Evolutionary conservation across 139 green algal species (phyloP), one percentile per base, ranked within the genome.

Genomic region (Diplosphaera chodatii): DNA sequence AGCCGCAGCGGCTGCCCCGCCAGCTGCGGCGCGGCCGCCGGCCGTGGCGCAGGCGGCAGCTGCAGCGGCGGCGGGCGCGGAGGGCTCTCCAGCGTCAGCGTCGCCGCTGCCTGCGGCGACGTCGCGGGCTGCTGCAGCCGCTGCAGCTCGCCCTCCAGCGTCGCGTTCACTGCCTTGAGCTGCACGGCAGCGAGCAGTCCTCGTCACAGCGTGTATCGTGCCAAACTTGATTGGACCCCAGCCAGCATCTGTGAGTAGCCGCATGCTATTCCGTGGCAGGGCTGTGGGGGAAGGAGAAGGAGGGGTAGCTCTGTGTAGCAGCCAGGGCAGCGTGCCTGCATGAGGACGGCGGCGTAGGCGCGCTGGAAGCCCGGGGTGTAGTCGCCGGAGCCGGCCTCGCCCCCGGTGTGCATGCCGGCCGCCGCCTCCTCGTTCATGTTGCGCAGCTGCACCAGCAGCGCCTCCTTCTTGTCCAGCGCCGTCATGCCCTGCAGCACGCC

Each of bases 401-500:
- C 70, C 29, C 82, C 82, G 22, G 75, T 67, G 77, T 89, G 83
- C 29, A 77, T 56, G 18, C 78, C 82, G 0, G 71, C 72, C 29
- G 67, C 80, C 18, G 83, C 87, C 76, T 88, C 78, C 23, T 84
- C 79, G 66, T 93, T 92, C 74, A 93, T 86, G 30, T 32, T 64
- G 3, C 73, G 71, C 74, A 93, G 81, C 67, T 83, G 78, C 67
- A 33, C 67, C 64, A 93, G 67, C 78, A 91, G 71, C 13, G 34
- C 73, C 70, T 93, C 85, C 76, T 92, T 93, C 28, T 80, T 77
- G 33, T 93, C 80, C 66, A 92, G 64, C 0, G 28, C 74, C 25
- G 55, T 68, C 31, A 75, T 68, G 64, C 85, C 75, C 66, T 85
- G 67, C 70, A 40, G 4, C 10, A 18, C 32, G 5, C 25, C 28